Base-by-base conservation (phyloP, 2,329 filamentous ascomycete genomes). In the Colletotrichum horii region DNA sequence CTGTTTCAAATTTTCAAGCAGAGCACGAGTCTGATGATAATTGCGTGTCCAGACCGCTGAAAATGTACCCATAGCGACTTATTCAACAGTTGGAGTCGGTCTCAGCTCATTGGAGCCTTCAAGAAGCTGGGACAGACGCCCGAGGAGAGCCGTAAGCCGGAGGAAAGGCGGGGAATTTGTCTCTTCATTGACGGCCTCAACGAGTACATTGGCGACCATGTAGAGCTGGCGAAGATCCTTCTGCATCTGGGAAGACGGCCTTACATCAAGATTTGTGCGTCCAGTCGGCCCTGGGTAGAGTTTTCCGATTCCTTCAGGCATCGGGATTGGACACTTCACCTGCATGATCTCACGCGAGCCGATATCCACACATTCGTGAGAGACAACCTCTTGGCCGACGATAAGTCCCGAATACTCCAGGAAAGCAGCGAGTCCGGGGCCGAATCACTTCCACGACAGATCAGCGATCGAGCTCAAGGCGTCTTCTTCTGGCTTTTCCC, bases 151-250 rank as follows among this genome's bases (percentile, higher is more conserved):
- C n/a, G n/a, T n/a, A n/a, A n/a, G 19, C 9, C 5, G 9, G 5
- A 12, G n/a, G n/a, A n/a, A 8, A 6, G 11, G 5, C 24, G 52
- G 52, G 28, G 16, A 5, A 26, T 76, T 2, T 76, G 64, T 56
- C 28, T 72, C 58, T 72, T 76, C 30, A 72, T 76, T n/a, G 73
- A 76, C 22, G 73, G 73, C 22, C 52, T 76, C 1, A 69, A 76
- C 8, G 73, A 76, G 6, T 72, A 58, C 11, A 22, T 43, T 16
- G 73, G 64, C 1, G 64, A 68, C 32, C 62, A 36, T 5, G 8
- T 15, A 1, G 71, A 74, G 6, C 11, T 55, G 11, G 48, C 5
- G 4, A 15, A 55, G 5, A 5, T 14, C 4, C 15, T 55, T 24
- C 4, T 19, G n/a, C 8, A n/a, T 0, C 8, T 55, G 19, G 48